Base-by-base conservation (phyloP, 768 basidiomycete genomes). In the Paxillus involutus region DNA sequence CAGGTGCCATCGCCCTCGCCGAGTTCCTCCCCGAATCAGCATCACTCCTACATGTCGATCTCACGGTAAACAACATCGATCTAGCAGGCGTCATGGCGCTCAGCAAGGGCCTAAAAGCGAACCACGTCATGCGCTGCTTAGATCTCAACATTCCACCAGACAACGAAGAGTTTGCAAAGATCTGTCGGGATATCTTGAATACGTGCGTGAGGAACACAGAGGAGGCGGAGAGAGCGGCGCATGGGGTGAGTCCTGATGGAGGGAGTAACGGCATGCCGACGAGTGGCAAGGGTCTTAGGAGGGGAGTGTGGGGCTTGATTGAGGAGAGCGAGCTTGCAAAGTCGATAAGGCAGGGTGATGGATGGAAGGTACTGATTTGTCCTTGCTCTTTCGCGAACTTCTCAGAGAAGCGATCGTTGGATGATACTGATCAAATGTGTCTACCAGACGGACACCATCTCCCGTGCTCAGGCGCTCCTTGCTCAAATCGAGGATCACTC, bases 171-270 rank as follows among this genome's bases (percentile, higher is more conserved):
- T 90, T 87, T 75, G 88, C 91, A 40, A 79, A 89, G 52, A 83
- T 95, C 73, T 93, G 89, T 60, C 82, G 95, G 37, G 89, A 93
- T 51, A 96, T 99, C 49, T 71, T 98, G 56, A 91, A 89, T 59
- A 83, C 86, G 11, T 99, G 96, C 68, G 85, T 95, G 8, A 77
- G 95, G 53, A 98, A 99, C 60, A 98, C 96, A 0, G 95, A 98
- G 67, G 85, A 88, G 52, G 95, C 89, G 0, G 88, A 88, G 62
- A 67, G 61, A 48, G 63, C 58, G 8, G 58, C 68, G 1, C 43
- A 53, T 2, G 30, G 48, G 1, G 51, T 9, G 51, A 58, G 66
- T 17, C 47, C 45, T 5, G 45, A 63, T 6, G 62, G 62, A 3
- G 61, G 57, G 6, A 63, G 61, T 12, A 64, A 66, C 11, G 59